Base-by-base conservation (phyloP, 768 basidiomycete genomes). In the Leucocoprinus sp. region DNA sequence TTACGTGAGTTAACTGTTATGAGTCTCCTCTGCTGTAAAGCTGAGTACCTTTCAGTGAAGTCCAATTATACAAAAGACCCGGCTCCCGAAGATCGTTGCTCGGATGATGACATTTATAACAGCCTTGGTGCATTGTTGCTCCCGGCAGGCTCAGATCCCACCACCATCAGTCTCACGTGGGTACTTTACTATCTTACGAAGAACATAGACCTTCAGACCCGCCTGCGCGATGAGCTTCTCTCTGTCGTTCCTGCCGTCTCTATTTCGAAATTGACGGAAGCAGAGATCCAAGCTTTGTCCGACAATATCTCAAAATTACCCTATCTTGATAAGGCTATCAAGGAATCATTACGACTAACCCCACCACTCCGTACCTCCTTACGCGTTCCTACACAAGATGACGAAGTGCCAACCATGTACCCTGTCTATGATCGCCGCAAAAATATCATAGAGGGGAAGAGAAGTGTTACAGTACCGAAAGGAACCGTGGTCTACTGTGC, bases 71-170 rank as follows among this genome's bases (percentile, higher is more conserved):
- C 87, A 2, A 74, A 68, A 0, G 85, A 91, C 49, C 65, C 88
- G 12, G 71, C 79, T 24, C 67, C 68, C 0, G 80, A 84, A 39
- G 78, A 84, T 51, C 76, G 82, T 27, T 80, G 95, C 52, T 84
- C 90, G 0, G 93, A 96, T 56, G 80, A 84, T 23, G 93, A 95
- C 55, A 82, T 93, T 41, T 69, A 92, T 8, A 70, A 88, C 56
- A 91, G 81, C 49, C 81, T 93, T 61, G 89, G 86, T 54, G 92
- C 90, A 0, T 86, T 93, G 60, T 79, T 92, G 72, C 90, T 92
- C 58, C n/a, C n/a, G n/a, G 89, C 85, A 17, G 92, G 92, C 3
- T 88, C 91, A 9, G 90, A 93, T 55, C 89, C 90, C 0, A 84
- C 84, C 8, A 85, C 86, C 2, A 76, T 93, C 22, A 75, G 82